These are phyloP conservation scores for Acanthamoeba pearcei DNA, from an alignment of 208 protist genomes.

Conservation along the genomic window DNA sequence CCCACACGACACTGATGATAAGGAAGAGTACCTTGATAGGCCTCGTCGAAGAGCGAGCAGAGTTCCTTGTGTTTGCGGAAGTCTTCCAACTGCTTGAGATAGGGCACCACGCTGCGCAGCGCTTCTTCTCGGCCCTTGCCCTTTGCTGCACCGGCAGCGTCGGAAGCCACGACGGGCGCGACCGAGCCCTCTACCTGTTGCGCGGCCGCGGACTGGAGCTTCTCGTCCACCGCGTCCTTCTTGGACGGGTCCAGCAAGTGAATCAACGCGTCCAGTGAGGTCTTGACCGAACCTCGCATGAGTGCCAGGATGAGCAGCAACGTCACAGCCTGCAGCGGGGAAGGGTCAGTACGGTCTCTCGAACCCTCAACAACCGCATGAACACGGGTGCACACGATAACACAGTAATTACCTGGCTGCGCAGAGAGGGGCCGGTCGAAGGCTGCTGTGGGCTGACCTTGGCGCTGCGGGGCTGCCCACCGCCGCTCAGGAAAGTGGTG, in stretches of 20 bases:
- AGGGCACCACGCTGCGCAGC: constrained; percentile 42
- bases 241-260: neutral
- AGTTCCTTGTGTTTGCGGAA: constrained; percentile 49
- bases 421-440: neutral
- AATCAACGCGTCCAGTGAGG: neutral
- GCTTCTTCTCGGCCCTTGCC: constrained; percentile 4
- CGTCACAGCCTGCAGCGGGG: neutral
- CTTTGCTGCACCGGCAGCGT: neutral
- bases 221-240: neutral
- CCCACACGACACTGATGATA: neutral
- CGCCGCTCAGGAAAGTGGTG: neutral
- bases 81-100: constrained; percentile 47
- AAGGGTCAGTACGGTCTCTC: neutral
- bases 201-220: neutral
- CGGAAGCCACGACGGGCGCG: neutral
- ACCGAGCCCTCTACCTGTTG: neutral
- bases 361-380: no score
- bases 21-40: neutral
- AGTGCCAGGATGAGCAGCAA: constrained; percentile 22
- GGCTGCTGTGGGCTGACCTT: neutral
- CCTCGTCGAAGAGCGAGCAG: constrained; percentile 13
- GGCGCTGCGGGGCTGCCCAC: constrained; percentile 4
- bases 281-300: constrained; percentile 28
- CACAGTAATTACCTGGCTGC: neutral
- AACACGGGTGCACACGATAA: neutral